Evolutionary conservation across 768 basidiomycete species (phyloP).

Genomic region (Sporobolomyces pararoseus): DNA sequence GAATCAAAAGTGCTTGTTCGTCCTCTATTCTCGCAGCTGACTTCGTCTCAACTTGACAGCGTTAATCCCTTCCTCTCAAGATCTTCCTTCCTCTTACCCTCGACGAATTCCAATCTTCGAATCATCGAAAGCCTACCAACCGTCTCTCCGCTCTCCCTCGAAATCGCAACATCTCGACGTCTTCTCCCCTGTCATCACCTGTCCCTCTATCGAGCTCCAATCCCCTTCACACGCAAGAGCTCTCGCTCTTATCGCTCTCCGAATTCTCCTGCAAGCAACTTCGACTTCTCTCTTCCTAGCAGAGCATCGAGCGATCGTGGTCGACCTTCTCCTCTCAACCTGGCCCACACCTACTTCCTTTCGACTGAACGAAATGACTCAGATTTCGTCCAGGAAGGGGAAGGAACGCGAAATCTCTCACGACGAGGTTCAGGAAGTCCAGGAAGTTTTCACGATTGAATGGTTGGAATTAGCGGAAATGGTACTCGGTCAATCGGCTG

Average conservation of each 20-base stretch:
- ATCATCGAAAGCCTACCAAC: conserved; percentile 12
- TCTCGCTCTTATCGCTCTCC: conserved; percentile 13
- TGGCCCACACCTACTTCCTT: conserved; percentile 19
- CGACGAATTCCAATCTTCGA: conserved; percentile 22
- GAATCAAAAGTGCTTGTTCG: background rate
- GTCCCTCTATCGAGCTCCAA: conserved; percentile 9
- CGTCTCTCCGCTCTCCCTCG: conserved; percentile 4
- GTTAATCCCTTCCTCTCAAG: background rate
- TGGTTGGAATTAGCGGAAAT: background rate
- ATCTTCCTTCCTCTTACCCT: background rate
- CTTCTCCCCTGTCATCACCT: background rate
- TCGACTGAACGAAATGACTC: background rate
- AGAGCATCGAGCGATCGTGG: conserved; percentile 12
- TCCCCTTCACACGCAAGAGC: conserved; percentile 14
- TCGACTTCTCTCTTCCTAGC: conserved; percentile 11
- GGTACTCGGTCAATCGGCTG: background rate
- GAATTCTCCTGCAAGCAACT: conserved; percentile 17
- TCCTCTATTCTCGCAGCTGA: background rate
- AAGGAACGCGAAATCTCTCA: conserved; percentile 1
- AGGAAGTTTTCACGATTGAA: background rate
- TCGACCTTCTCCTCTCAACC: conserved; percentile 16
- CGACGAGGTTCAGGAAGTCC: background rate
- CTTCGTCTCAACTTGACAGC: background rate
- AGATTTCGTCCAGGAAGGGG: background rate
- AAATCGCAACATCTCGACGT: background rate